These are phyloP conservation scores for Carex cristatella DNA, from an alignment of 176 grass and related monocot species.

Conservation along the genomic window DNA sequence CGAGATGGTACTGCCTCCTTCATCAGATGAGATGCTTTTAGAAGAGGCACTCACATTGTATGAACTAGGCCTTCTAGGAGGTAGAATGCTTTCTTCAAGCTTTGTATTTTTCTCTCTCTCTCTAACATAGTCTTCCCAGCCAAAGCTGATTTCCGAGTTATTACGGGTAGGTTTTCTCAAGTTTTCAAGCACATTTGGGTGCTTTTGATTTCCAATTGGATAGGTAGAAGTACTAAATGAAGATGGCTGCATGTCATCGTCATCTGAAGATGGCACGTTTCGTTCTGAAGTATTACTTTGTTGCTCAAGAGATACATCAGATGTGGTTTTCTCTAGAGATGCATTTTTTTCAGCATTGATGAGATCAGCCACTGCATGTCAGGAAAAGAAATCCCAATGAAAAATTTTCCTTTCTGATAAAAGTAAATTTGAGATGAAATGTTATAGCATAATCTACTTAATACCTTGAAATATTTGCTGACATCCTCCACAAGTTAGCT, in stretches of 20 bases:
- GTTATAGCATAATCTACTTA: background rate
- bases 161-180: background rate
- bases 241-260: background rate
- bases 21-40: constrained; percentile 23
- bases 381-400: background rate
- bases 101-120: background rate
- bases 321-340: background rate
- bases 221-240: background rate
- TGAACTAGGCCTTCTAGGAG: background rate
- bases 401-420: background rate
- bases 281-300: background rate
- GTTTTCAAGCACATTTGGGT: background rate
- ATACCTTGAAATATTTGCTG: constrained; percentile 18
- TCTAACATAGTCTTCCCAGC: background rate
- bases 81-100: background rate
- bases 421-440: background rate
- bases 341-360: background rate
- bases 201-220: background rate
- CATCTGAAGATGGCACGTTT: background rate
- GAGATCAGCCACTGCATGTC: constrained; percentile 16
- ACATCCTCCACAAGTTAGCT: constrained; percentile 18
- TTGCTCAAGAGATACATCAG: background rate
- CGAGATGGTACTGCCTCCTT: background rate
- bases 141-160: constrained; percentile 1
- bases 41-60: constrained; percentile 1